A percentile compares a stretch with the other conserved stretches of the same genome.
Conservation (phyloP, 805 yeast species). For the Candida insectalens region DNA sequence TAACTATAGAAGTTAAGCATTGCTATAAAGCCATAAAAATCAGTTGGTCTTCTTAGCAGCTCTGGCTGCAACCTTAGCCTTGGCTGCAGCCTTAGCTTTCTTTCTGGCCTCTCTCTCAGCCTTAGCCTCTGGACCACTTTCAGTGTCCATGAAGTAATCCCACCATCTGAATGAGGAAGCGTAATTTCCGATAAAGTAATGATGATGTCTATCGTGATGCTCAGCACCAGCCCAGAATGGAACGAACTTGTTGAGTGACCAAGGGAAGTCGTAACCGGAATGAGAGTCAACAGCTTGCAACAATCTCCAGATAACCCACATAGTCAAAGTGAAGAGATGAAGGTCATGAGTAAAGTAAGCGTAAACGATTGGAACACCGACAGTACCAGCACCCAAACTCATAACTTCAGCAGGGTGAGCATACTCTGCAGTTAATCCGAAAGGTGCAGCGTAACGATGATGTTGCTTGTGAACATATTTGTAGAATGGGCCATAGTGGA, state of each 20-base stretch:
- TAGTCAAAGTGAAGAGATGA: constrained; percentile 43
- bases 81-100: constrained; percentile 30
- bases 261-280: constrained; percentile 54
- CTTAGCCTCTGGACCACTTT: constrained; percentile 47
- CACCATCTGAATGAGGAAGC: constrained; percentile 52
- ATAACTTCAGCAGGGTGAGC: constrained; percentile 53
- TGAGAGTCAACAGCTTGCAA: constrained; percentile 55
- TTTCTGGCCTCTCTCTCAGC: constrained; percentile 34
- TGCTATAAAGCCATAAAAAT: no score
- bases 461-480: constrained; percentile 52
- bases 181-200: constrained; percentile 48
- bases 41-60: constrained; percentile 2
- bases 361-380: constrained; percentile 49
- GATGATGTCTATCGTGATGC: constrained; percentile 54
- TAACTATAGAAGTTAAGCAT: no score
- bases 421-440: constrained; percentile 52
- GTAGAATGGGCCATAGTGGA: constrained; percentile 47
- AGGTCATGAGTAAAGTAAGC: constrained; percentile 36
- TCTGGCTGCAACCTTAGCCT: constrained; percentile 11
- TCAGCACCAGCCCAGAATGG: constrained; percentile 63
- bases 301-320: constrained; percentile 44
- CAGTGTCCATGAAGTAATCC: constrained; percentile 43
- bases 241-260: constrained; percentile 45
- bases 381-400: constrained; percentile 50
- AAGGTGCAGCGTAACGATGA: constrained; percentile 54